These are phyloP conservation scores for Paramyrothecium sp. DNA, from an alignment of 2,329 filamentous ascomycete species.

Conservation along the genomic window DNA sequence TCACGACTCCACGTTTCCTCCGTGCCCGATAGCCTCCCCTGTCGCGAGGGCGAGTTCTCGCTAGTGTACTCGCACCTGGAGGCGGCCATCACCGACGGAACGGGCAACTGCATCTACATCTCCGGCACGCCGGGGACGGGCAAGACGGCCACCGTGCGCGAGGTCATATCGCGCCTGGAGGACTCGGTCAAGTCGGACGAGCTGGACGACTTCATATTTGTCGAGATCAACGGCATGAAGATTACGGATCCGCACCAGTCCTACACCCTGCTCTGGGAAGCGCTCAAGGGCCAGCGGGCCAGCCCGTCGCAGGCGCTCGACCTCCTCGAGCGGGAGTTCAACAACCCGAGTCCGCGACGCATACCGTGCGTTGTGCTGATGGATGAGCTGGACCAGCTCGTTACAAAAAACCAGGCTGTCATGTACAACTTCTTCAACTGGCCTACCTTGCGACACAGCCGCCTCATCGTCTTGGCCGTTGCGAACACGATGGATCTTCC, in stretches of 20 bases:
- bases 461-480: conserved; percentile 92
- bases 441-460: conserved; percentile 87
- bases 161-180: conserved; percentile 87
- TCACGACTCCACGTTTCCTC: conserved; percentile 90
- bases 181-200: conserved; percentile 86
- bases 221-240: conserved; percentile 99
- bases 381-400: conserved; percentile 97
- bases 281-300: conserved; percentile 87
- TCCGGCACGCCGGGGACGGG: conserved; percentile 97
- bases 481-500: conserved; percentile 99
- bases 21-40: conserved; percentile 84
- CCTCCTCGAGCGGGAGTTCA: conserved; percentile 89
- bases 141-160: conserved; percentile 94
- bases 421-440: conserved; percentile 99
- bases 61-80: conserved; percentile 93
- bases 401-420: conserved; percentile 98
- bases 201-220: conserved; percentile 97
- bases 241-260: conserved; percentile 97
- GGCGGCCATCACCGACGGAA: conserved; percentile 88
- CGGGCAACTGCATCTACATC: conserved; percentile 96
- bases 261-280: conserved; percentile 94
- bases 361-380: conserved; percentile 96
- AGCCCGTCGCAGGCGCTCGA: conserved; percentile 89
- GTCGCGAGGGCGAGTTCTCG: conserved; percentile 87
- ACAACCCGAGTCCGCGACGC: conserved; percentile 81